These are phyloP conservation scores for Pinus tabuliformis DNA, from an alignment of 75 land plant genomes.

Conservation along the genomic window DNA sequence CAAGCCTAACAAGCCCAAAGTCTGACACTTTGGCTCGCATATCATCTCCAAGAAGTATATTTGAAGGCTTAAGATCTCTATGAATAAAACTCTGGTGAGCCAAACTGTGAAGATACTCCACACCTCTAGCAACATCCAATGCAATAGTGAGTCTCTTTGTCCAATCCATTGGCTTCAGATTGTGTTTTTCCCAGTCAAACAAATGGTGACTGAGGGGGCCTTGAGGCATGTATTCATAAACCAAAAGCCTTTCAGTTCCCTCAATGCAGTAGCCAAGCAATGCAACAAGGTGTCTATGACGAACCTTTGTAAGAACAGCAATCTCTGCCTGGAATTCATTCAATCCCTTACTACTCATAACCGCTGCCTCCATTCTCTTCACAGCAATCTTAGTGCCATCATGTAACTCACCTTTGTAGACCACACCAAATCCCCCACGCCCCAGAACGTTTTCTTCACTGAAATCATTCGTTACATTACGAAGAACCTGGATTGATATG, in stretches of 20 bases:
- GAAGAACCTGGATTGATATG: conserved; percentile 71
- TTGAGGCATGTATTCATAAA: conserved; percentile 80
- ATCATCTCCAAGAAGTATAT: conserved; percentile 80
- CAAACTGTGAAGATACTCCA: conserved; percentile 74
- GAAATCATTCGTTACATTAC: conserved; percentile 65
- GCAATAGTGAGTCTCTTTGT: conserved; percentile 60
- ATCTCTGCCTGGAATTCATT: conserved; percentile 72
- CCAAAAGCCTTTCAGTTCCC: conserved; percentile 71
- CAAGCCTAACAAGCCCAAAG: conserved; percentile 79
- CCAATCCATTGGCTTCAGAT: conserved; percentile 56
- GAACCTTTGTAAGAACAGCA: conserved; percentile 68
- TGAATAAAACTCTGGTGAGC: conserved; percentile 86
- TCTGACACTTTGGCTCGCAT: conserved; percentile 81
- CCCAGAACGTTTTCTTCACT: conserved; percentile 61
- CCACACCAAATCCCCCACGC: conserved; percentile 73
- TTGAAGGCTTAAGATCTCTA: conserved; percentile 79
- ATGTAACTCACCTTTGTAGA: conserved; percentile 69
- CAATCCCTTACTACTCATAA: conserved; percentile 49
- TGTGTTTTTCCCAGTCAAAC: conserved; percentile 48
- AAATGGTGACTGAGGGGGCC: conserved; percentile 66
- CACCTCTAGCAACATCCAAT: conserved; percentile 69
- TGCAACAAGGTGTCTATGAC: conserved; percentile 62
- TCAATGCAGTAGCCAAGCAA: conserved; percentile 78
- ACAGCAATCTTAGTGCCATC: conserved; percentile 81
- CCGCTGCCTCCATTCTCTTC: conserved; percentile 68